Evolutionary conservation across 2,329 filamentous ascomycete genomes (phyloP).

Genomic region (Geoglossum cookeanum): DNA sequence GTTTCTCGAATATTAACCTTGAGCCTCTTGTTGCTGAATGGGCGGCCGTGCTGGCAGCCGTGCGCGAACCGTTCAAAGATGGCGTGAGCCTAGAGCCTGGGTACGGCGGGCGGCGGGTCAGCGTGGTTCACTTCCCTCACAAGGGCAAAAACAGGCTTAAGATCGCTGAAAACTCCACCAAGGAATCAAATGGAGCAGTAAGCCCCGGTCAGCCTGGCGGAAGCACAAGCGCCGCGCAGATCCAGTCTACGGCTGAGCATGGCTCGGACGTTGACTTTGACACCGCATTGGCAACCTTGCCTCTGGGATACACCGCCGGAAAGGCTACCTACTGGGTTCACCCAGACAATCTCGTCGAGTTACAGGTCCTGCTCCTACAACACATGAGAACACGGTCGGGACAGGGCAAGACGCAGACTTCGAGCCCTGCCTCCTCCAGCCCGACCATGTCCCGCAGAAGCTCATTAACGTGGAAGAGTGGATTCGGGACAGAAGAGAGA

Average conservation of each 20-base stretch:
- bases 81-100: background rate
- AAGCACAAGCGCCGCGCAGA: constrained; percentile 14
- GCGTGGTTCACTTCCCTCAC: background rate
- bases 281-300: constrained; percentile 26
- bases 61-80: constrained; percentile 25
- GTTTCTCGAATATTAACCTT: constrained; percentile 52
- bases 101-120: background rate
- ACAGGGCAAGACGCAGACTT: constrained; percentile 8
- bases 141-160: background rate
- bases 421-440: constrained; percentile 1
- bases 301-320: constrained; percentile 25
- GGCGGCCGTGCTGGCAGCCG: constrained; percentile 25
- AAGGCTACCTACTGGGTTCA: constrained; percentile 35
- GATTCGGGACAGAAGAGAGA: constrained; percentile 7
- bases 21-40: constrained; percentile 29
- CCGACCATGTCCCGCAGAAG: background rate
- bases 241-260: constrained; percentile 22
- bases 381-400: constrained; percentile 20
- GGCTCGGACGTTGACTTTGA: constrained; percentile 29
- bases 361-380: constrained; percentile 32
- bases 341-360: constrained; percentile 32
- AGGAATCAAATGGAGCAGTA: constrained; percentile 1
- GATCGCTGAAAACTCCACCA: constrained; percentile 1
- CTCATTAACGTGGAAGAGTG: background rate
- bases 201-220: background rate